Conservation (phyloP, 352 stramenopile species). For the Pythium brachiatum region DNA sequence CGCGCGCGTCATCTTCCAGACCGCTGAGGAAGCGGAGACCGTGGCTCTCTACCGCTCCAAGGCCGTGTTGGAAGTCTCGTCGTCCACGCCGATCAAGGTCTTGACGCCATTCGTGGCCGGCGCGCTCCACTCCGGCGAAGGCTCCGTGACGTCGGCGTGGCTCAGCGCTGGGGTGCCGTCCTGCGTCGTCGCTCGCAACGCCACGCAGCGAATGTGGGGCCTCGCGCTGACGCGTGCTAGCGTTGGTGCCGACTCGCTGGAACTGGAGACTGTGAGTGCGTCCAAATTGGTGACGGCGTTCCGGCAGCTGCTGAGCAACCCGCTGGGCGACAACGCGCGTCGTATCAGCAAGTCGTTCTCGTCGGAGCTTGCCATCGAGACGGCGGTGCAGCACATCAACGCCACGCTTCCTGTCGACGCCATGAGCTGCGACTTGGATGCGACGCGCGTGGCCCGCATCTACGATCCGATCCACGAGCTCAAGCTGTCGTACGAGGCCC, state of each 20-base stretch:
- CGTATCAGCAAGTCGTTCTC: slow-evolving; percentile 42
- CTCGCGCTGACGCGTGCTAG: slow-evolving; percentile 44
- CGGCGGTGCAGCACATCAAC: slow-evolving; percentile 58
- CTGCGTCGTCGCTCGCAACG: slow-evolving; percentile 45
- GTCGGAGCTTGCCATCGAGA: slow-evolving; percentile 37
- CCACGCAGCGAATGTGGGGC: slow-evolving; percentile 49
- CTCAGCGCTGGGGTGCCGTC: slow-evolving; percentile 43
- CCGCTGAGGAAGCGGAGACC: slow-evolving; percentile 32
- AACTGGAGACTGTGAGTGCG: slow-evolving; percentile 35
- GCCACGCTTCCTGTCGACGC: slow-evolving; percentile 52
- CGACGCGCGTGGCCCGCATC: slow-evolving; percentile 55
- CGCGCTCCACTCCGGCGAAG: slow-evolving; percentile 55
- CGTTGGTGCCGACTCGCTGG: slow-evolving; percentile 35
- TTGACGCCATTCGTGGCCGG: slow-evolving; percentile 39
- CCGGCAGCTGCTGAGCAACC: slow-evolving; percentile 31
- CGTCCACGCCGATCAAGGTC: slow-evolving; percentile 33
- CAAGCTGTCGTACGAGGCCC: slow-evolving; percentile 75
- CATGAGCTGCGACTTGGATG: slow-evolving; percentile 76
- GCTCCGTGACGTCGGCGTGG: slow-evolving; percentile 50
- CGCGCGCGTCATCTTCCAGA: slow-evolving; percentile 65
- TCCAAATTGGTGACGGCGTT: slow-evolving; percentile 47
- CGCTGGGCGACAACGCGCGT: slow-evolving; percentile 38
- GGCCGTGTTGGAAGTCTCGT: slow-evolving; percentile 47
- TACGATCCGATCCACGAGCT: slow-evolving; percentile 60
- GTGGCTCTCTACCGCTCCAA: slow-evolving; percentile 31